Base-by-base conservation (phyloP, 345 rosid species). In the Pistacia atlantica region DNA sequence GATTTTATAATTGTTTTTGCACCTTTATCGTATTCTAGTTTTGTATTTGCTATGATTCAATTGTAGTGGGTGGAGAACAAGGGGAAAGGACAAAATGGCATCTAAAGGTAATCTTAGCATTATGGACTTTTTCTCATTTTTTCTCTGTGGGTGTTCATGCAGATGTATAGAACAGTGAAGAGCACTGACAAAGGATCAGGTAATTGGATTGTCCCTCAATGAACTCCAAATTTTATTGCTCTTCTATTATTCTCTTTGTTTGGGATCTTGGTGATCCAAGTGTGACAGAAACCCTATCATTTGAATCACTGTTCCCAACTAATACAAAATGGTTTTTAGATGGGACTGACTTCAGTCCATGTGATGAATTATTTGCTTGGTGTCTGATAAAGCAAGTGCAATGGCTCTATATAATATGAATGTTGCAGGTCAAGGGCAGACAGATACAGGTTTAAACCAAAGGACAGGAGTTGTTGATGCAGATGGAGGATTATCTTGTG, bases 111-210 rank as follows among this genome's bases (percentile, higher is more conserved):
- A 84, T 77, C 85, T 72, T 84, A 69, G 76, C 77, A 81, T 49
- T 74, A 74, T 75, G 79, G 81, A 83, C 81, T 82, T 82, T 78
- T 75, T 73, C 71, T 81, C 20, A 61, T 56, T 58, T 71, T 45
- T 57, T 79, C 61, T 85, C 61, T 85, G 64, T 75, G 71, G 80
- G 67, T 81, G 81, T 86, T 82, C 81, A 83, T 90, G 95, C 94
- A 96, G 99, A 96, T 96, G 99, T 96, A 96, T 82, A 92, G 99
- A 90, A 96, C 99, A 91, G 98, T 96, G 82, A 96, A 88, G 90
- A 90, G 89, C 89, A 92, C 98, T 81, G 91, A 88, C 89, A 93
- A 90, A 87, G 89, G 85, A 83, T 66, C 91, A 83, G 97, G 97
- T 92, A 86, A 83, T 69, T 69, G 69, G n/a, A 60, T 58, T 70